phyloP scores from a whole-genome alignment of 352 stramenopile species.

The Phytophthora macrochlamydospora region DNA sequence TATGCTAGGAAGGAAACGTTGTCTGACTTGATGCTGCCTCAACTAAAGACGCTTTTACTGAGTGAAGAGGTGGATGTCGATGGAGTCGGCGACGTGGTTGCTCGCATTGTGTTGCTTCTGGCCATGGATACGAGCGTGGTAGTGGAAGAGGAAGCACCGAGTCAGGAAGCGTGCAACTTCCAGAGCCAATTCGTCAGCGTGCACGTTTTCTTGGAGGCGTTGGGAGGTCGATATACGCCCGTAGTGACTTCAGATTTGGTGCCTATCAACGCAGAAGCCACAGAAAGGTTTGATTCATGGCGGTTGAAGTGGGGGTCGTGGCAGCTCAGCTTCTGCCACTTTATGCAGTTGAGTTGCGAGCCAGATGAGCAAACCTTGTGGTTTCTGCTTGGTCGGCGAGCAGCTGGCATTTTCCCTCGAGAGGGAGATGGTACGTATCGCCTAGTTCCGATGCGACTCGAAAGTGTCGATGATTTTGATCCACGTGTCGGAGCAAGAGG shows the following conservation, averaged over 20 bases:
- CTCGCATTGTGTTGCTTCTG: constrained; percentile 31
- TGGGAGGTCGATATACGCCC: neutral
- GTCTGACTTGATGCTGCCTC: constrained; percentile 14
- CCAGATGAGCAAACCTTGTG: constrained; percentile 24
- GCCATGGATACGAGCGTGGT: constrained; percentile 25
- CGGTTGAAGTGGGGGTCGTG: constrained; percentile 16
- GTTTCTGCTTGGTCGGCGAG: constrained; percentile 23
- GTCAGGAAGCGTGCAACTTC: neutral
- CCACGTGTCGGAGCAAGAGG: neutral
- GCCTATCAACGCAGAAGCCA: neutral
- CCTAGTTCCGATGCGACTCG: no score
- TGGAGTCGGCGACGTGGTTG: constrained; percentile 17
- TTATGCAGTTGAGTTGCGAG: constrained; percentile 25
- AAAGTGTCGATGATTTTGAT: neutral
- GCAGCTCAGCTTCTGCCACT: constrained; percentile 37
- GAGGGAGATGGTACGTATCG: no score
- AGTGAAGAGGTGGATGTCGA: constrained; percentile 30
- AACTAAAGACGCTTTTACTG: constrained; percentile 20
- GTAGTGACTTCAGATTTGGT: neutral
- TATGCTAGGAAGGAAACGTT: constrained; percentile 11
- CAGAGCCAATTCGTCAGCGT: constrained; percentile 11
- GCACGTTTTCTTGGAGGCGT: neutral
- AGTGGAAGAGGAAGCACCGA: neutral
- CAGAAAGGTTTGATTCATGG: constrained; percentile 10
- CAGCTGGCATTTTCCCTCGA: constrained; percentile 24